Evolutionary conservation across 2,329 filamentous ascomycete species (phyloP), one percentile per base, ranked within the genome.

Genomic region (Aspergillus flavus): DNA sequence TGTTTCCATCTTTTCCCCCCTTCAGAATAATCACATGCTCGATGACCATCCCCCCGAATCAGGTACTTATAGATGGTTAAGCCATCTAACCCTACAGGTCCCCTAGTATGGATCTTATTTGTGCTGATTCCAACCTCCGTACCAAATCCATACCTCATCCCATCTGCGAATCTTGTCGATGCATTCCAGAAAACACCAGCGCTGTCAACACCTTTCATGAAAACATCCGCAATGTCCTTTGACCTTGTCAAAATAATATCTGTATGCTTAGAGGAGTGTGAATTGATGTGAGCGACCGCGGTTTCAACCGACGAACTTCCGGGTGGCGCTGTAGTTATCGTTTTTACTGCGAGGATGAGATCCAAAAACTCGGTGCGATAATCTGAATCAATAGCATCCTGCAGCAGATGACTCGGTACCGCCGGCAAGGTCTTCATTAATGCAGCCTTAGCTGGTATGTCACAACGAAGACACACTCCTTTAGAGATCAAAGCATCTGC

Each of bases 101-200:
- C 95, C 57, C 95, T 85, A 1, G 92, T 91, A 76, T 99, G 95
- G 67, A 99, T 97, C 83, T 98, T 99, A 83, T 97, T 99, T 57
- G 95, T 99, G 81, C 92, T 96, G 79, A 99, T 98, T 60, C 95
- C 95, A 28, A 99, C 95, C 80, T 99, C 95, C 0, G 95, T 98
- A 55, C 95, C 95, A 79, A 99, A 99, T 9, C 95, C 95, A 76
- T 96, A 98, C 48, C 95, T 86, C 91, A 96, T 97, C 9, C 95
- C 95, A 77, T 99, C 95, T 6, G 94, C 93, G 81, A 99, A 94
- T 57, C 95, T 87, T 10, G 93, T 97, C 28, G 92, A 96, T 9
- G 93, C 92, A 76, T 99, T 99, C 93, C 94, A 97, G 84, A 96
- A 99, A 21, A 94, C 94, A 58, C 94, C 94, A 0, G 93, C 91